Base-by-base conservation (phyloP, 371 early-diverging fungal species). In the Dichotomocladium elegans region DNA sequence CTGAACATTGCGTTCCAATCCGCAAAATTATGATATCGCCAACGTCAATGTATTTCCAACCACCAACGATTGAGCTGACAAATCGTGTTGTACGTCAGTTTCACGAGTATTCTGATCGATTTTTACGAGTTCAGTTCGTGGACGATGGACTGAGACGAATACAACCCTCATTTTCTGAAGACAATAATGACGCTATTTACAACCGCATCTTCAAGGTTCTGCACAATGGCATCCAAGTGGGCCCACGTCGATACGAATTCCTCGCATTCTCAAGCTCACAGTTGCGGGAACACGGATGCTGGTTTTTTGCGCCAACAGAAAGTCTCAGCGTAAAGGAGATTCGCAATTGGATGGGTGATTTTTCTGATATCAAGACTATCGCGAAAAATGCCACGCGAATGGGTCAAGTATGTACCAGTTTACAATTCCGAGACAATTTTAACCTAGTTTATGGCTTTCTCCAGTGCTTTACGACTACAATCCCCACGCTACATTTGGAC, bases 371-470 rank as follows among this genome's bases (percentile, higher is more conserved):
- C 43, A 77, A 82, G 29, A 81, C 77, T 10, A 81, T 89, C 19
- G 89, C 90, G 12, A 89, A 90, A 57, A 82, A 80, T 47, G 85
- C 85, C 0, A 72, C 82, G 3, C 77, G 89, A 2, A 87, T 92
- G 81, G 90, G 89, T 0, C 89, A 90, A 57, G 68, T 68, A 57
- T 33, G 22, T 40, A 15, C 14, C 34, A 12, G 33, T 41, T 11
- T 28, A 8, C 29, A n/a, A n/a, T 46, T 3, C 19, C 25, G 29
- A 11, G 4, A 14, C n/a, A 12, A 4, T 37, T 21, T 41, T 35
- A 14, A 1, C n/a, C 40, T 51, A 11, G 12, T n/a, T n/a, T n/a
- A n/a, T n/a, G n/a, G n/a, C n/a, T n/a, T n/a, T n/a, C n/a, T 29
- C 5, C 28, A 68, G 64, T 85, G 87, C 52, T 89, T 90, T 55